Percentiles rank a stretch among this genome's conserved stretches.
Conservation (phyloP, 2,329 filamentous ascomycete species). For the Fusarium napiforme region DNA sequence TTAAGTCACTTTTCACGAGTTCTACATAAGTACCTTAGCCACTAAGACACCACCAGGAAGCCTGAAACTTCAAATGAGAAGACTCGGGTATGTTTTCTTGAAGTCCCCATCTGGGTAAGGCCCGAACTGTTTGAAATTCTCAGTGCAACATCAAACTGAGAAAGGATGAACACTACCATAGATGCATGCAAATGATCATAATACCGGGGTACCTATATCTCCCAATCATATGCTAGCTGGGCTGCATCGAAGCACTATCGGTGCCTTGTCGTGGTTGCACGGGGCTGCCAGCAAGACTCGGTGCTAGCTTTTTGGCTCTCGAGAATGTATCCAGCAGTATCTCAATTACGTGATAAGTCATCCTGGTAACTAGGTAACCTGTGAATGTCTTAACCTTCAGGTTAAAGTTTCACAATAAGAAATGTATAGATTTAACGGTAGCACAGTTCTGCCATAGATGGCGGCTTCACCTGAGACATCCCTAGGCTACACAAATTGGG, state of each 20-base stretch:
- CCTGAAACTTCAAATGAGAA: not conserved
- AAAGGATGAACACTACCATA: not conserved
- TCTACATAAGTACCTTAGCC: not conserved
- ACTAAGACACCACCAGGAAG: not conserved
- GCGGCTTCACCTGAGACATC: not conserved
- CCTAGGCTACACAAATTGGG: not conserved
- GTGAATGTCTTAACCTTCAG: not conserved
- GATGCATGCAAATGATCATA: not conserved
- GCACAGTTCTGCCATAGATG: not conserved
- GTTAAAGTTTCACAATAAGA: constrained; percentile 6
- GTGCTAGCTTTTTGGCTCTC: not conserved
- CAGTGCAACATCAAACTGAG: not conserved
- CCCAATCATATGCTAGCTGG: not conserved
- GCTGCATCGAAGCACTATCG: not conserved
- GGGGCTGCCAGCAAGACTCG: too few relatives aligned
- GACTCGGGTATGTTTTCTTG: not conserved
- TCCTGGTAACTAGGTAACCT: not conserved
- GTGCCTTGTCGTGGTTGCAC: not conserved
- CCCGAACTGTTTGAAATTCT: not conserved
- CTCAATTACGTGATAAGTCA: not conserved
- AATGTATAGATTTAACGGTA: constrained; percentile 2
- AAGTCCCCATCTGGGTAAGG: not conserved
- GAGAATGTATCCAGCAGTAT: not conserved
- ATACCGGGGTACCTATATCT: not conserved
- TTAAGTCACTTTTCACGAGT: not conserved